Evolutionary conservation across 129 eudicot genomes (phyloP).

Genomic region (Ambrosia trifida): DNA sequence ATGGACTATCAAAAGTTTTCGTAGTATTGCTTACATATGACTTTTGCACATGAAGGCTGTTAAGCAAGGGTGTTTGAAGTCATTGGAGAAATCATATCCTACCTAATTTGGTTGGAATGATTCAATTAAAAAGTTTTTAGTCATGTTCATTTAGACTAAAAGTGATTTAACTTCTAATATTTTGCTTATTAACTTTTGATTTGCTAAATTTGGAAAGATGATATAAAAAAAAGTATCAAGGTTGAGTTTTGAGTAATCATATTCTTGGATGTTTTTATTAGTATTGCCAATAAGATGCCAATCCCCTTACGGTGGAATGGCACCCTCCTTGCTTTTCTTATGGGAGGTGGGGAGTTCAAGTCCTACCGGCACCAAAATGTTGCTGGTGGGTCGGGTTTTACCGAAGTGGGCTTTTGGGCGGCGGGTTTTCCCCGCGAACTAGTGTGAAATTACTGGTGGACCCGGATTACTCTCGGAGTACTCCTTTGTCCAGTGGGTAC

Average conservation of each 20-base stretch:
- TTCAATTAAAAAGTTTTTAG: neutral
- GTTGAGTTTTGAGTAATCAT: neutral
- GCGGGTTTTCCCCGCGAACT: too few species aligned
- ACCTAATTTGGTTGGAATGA: neutral
- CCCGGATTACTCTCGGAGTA: too few species aligned
- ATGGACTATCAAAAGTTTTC: constrained; percentile 51
- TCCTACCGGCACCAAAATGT: too few species aligned
- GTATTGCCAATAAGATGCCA: neutral
- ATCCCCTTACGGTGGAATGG: too few species aligned
- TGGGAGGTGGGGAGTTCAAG: too few species aligned
- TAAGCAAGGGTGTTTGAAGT: neutral
- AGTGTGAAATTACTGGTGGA: too few species aligned
- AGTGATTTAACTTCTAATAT: neutral
- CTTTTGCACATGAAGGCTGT: constrained; percentile 4
- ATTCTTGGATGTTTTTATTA: neutral
- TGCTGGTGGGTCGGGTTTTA: too few species aligned
- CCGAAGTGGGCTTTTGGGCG: too few species aligned
- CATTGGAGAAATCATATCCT: neutral
- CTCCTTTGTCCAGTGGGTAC: too few species aligned
- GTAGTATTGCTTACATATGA: constrained; percentile 58
- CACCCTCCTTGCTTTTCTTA: too few species aligned
- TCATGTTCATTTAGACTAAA: neutral
- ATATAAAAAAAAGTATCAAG: too few species aligned
- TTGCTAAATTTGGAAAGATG: too few species aligned
- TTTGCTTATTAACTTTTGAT: neutral